Evolutionary conservation across 768 basidiomycete species (phyloP), one percentile per base, ranked within the genome.

Genomic region (Tricholoma flavovirens): DNA sequence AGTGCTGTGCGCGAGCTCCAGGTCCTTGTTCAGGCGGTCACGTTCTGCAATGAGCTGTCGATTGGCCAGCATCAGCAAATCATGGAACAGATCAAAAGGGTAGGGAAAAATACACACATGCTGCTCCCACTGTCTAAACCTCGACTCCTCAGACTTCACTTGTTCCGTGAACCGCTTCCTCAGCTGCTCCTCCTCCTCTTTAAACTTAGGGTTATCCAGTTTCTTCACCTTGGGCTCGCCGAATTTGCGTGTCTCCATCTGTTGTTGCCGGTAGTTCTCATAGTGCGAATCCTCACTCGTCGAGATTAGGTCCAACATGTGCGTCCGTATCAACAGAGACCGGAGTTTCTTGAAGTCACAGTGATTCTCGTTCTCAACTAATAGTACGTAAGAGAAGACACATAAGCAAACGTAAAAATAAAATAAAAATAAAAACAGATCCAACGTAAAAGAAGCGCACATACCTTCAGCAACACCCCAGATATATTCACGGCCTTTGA

Each of bases 171-270:
- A 99, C 59, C 94, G 85, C 80, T 95, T 98, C 67, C 96, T 82
- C 59, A 98, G 83, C 57, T 86, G 81, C 73, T 99, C 97, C 72
- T 99, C 96, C 76, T 99, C 97, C 72, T 98, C 97, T 79, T 95
- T 95, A 86, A 96, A 99, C 75, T 98, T 98, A 64, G 97, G 96
- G 73, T 98, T 99, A 76, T 99, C 95, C 62, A 92, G 80, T 77
- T 98, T 98, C 83, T 93, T 95, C 66, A 95, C 92, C 77, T 98
- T 98, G 63, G 94, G 87, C 72, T 98, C 97, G 62, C 95, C 97
- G 62, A 94, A 96, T 75, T 98, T 98, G 74, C 97, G 88, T 7
- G 97, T 98, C 81, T 99, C 97, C 97, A 99, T 98, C 76, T 98
- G 97, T 62, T 92, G 83, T 66, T 96, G 92, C 58, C 97, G 83